Conservation (phyloP, 306 rosid species). For the Macrotyloma uniflorum region DNA sequence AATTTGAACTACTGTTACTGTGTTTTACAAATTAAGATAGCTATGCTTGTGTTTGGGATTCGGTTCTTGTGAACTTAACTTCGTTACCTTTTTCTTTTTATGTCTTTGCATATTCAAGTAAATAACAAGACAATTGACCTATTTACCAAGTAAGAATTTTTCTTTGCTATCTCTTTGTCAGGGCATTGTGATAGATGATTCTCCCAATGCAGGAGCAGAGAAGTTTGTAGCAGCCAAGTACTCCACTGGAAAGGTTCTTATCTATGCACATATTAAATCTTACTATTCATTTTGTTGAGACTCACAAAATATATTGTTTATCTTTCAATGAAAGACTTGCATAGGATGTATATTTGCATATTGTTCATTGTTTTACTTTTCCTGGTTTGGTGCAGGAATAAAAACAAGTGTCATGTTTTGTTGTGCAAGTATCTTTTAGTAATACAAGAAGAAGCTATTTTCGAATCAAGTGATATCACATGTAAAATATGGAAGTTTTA, state of each 20-base stretch:
- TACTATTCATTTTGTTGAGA: constrained; percentile 31
- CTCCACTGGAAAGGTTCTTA: constrained; percentile 77
- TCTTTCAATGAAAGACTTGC: constrained; percentile 28
- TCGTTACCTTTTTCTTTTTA: background rate
- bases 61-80: constrained; percentile 18
- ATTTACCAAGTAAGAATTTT: constrained; percentile 11
- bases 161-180: constrained; percentile 41
- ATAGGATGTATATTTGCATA: constrained; percentile 28
- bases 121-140: background rate
- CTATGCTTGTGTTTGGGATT: constrained; percentile 20
- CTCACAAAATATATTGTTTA: constrained; percentile 13
- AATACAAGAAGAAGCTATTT: constrained; percentile 80
- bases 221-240: constrained; percentile 83
- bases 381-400: constrained; percentile 83
- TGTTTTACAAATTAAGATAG: constrained; percentile 10
- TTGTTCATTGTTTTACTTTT: constrained; percentile 60
- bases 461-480: constrained; percentile 67
- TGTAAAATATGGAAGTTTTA: constrained; percentile 65
- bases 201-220: constrained; percentile 62
- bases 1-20: background rate
- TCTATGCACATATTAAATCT: constrained; percentile 25
- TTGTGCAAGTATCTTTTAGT: constrained; percentile 61
- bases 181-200: constrained; percentile 75
- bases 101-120: background rate
- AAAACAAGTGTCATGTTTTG: constrained; percentile 71